Conservation (phyloP, 495 filamentous ascomycete species). For the Aspergillus avenaceus region DNA sequence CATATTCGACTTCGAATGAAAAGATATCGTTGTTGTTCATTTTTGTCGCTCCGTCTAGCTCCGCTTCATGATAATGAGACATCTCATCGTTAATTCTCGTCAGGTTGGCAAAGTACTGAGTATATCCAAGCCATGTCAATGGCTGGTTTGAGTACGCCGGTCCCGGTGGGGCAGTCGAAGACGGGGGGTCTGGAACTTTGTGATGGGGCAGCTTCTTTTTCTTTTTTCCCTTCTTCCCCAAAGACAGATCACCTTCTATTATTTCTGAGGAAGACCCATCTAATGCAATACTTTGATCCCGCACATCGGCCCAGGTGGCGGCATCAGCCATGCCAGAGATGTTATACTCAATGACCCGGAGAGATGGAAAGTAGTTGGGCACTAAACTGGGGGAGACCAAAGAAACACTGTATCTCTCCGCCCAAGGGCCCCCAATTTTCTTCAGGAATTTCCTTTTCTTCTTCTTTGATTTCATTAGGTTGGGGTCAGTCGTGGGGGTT, state of each 20-base stretch:
- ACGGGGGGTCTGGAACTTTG: slow-evolving; percentile 65
- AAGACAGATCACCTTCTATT: slow-evolving; percentile 4
- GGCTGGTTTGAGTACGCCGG: slow-evolving; percentile 89
- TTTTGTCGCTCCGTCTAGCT: not conserved
- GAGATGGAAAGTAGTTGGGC: slow-evolving; percentile 86
- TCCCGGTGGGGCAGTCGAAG: slow-evolving; percentile 70
- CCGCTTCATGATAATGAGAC: slow-evolving; percentile 1
- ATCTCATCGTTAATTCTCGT: slow-evolving; percentile 76
- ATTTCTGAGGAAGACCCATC: not conserved
- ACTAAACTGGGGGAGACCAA: slow-evolving; percentile 82
- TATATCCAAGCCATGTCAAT: slow-evolving; percentile 70
- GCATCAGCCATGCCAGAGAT: slow-evolving; percentile 67
- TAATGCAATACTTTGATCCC: not conserved
- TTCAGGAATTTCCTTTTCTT: slow-evolving; percentile 55
- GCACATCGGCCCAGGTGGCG: slow-evolving; percentile 38
- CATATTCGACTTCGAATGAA: slow-evolving; percentile 80
- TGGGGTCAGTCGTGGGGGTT: too few relatives aligned
- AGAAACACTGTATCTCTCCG: slow-evolving; percentile 77
- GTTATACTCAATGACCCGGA: slow-evolving; percentile 91
- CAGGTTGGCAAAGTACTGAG: slow-evolving; percentile 91
- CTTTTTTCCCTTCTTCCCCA: slow-evolving; percentile 45
- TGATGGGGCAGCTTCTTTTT: slow-evolving; percentile 59
- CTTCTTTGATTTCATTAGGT: slow-evolving; percentile 26
- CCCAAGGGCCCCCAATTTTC: slow-evolving; percentile 73
- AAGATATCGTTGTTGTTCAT: slow-evolving; percentile 54